Base-by-base conservation (phyloP, 2,329 filamentous ascomycete species). In the Apiospora arundinis region DNA sequence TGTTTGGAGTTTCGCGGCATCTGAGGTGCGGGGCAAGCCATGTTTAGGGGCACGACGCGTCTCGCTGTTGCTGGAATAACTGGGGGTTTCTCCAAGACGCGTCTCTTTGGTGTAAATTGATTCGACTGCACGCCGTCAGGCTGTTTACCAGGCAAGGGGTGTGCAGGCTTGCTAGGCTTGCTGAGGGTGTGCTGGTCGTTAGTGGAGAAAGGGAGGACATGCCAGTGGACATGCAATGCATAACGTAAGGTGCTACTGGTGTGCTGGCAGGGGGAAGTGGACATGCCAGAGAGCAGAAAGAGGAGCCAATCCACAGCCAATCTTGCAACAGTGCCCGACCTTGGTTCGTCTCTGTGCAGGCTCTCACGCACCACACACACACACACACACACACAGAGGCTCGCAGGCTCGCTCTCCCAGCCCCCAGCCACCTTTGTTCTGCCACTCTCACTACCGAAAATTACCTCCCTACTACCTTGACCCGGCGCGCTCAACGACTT, bases 361-460 rank as follows among this genome's bases (percentile, higher is more conserved):
- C 32, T 32, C 32, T 32, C 32, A 4, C n/a, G n/a, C n/a, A n/a
- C n/a, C 32, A 32, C 32, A 32, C 32, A 32, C 32, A 32, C 32
- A 32, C 32, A 32, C 32, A 32, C 32, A 32, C 32, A 32, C 32
- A 32, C 32, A 32, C 32, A 32, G 32, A 32, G 32, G 32, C 32
- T 32, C 32, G 32, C 32, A 32, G 3, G 32, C 32, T 4, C 3
- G 48, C 23, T 52, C 52, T 28, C 37, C 25, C 67, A 52, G 67
- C 44, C 56, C 68, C 68, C 68, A 69, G 68, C 68, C 68, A 69
- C 49, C 68, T 69, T 42, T 45, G 32, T 63, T 69, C 68, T 69
- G 68, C 68, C 49, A 63, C 40, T 25, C 37, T 56, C 49, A 48
- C 68, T 49, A 63, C 65, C 65, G 65, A 67, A 28, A 45, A 25